phyloP scores from a whole-genome alignment of 257 asterid genomes.

The Cinchona pubescens region DNA sequence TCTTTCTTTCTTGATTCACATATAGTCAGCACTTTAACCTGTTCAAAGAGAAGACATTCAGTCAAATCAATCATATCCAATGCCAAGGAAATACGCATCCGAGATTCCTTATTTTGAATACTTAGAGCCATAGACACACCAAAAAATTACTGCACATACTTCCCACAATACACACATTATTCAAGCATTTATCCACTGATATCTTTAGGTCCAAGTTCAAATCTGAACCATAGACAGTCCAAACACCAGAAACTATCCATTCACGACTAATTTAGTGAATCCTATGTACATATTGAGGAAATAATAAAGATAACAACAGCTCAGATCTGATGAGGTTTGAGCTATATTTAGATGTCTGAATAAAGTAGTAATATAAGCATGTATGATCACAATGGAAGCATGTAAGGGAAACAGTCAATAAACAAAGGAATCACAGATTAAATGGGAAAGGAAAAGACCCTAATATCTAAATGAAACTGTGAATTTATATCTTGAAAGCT shows the following conservation, averaged over 20 bases:
- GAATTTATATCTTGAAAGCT: too few relatives aligned
- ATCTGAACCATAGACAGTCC: neutral
- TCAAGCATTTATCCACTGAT: neutral
- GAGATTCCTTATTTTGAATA: neutral
- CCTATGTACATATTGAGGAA: neutral
- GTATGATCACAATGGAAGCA: neutral
- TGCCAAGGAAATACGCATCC: neutral
- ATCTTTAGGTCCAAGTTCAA: neutral
- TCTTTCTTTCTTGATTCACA: slow-evolving; percentile 64
- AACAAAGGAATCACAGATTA: neutral
- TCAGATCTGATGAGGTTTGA: neutral
- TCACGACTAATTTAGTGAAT: neutral
- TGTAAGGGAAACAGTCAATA: neutral
- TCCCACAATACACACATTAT: neutral
- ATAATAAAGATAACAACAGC: too few relatives aligned
- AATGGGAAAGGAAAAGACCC: neutral
- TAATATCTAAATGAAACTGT: too few relatives aligned
- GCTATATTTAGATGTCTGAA: neutral
- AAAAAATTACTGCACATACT: too few relatives aligned
- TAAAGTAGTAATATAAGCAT: neutral
- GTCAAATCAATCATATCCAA: neutral
- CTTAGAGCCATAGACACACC: neutral
- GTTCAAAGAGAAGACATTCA: slow-evolving; percentile 27
- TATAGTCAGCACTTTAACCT: slow-evolving; percentile 86
- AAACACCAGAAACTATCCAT: neutral